These are phyloP conservation scores for Aureobasidium mangrovei DNA, from an alignment of 2,329 filamentous ascomycete species.

Conservation along the genomic window DNA sequence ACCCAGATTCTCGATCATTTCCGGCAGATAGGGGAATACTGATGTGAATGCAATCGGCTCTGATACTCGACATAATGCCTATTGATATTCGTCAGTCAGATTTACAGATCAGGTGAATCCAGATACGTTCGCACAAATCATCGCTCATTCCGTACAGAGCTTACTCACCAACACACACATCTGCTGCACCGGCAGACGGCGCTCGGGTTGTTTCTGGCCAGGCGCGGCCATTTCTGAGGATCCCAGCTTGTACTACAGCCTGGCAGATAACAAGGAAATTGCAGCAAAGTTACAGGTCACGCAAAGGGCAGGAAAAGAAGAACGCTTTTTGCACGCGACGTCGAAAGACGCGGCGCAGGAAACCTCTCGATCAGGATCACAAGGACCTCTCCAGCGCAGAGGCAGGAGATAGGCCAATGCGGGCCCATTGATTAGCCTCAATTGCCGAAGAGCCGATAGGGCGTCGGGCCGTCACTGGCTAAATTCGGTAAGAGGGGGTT, in stretches of 20 bases:
- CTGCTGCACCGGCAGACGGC: slow-evolving; percentile 66
- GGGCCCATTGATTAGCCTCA: not conserved
- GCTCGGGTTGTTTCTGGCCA: slow-evolving; percentile 17
- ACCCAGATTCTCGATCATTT: slow-evolving; percentile 76
- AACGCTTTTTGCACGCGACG: not conserved
- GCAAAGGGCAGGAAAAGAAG: not conserved
- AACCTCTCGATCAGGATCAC: not conserved
- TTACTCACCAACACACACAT: slow-evolving; percentile 65
- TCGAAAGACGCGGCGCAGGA: not conserved
- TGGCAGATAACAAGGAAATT: not conserved
- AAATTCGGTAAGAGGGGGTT: not conserved
- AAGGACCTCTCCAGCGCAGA: not conserved
- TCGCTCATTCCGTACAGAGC: slow-evolving; percentile 29
- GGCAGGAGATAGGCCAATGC: slow-evolving; percentile 5
- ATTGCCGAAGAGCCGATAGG: not conserved
- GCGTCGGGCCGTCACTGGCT: not conserved
- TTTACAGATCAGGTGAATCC: slow-evolving; percentile 4
- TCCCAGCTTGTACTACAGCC: not conserved
- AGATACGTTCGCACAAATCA: slow-evolving; percentile 24
- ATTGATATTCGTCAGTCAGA: slow-evolving; percentile 28
- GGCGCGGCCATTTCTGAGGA: not conserved
- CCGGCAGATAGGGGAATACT: slow-evolving; percentile 87
- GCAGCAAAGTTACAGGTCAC: not conserved
- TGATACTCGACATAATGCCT: slow-evolving; percentile 79
- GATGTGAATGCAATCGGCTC: slow-evolving; percentile 88